Evolutionary conservation across 163 green algal genomes (phyloP), one percentile per base, ranked within the genome.

Genomic region (Coccomyxa subellipsoidea): DNA sequence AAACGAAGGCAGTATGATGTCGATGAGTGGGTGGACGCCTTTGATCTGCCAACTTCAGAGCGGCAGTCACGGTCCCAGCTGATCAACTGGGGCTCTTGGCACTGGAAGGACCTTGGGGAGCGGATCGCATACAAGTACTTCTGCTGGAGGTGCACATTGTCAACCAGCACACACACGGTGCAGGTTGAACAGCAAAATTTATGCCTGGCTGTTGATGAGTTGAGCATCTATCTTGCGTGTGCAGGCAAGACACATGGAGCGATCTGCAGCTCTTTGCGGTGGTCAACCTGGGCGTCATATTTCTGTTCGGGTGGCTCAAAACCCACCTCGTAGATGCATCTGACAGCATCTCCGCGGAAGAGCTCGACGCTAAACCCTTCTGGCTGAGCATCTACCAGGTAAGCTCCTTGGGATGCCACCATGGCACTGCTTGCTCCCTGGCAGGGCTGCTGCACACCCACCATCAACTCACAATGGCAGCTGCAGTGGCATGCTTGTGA

Each of bases 221-320:
- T n/a, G n/a, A n/a, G n/a, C n/a, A n/a, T n/a, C n/a, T n/a, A n/a
- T n/a, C n/a, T n/a, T n/a, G n/a, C n/a, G n/a, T 82, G 39, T 29
- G 34, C 70, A 82, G 85, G 82, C 78, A 90, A 69, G 88, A 90
- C 73, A 89, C 86, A 25, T 86, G 84, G 82, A 80, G 38, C 3
- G 88, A 90, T 70, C 54, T 91, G 79, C 88, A 90, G 83, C 86
- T 91, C 0, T 89, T 91, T 76, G 38, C 87, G 38, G 40, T 81
- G 15, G 40, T 91, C 10, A 91, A 91, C 38, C 31, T 70, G 21
- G n/a, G 76, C 3, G 54, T 90, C 7, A 66, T 91, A 21, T 8
- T 88, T 21, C 23, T 84, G 31, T 87, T 80, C 23, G 82, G 70
- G 32, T 25, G 77, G 25, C 25, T 88, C 27, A 85, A 88, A 72